phyloP scores from a whole-genome alignment of 2,329 filamentous ascomycete genomes.

The Trichoderma sp. region DNA sequence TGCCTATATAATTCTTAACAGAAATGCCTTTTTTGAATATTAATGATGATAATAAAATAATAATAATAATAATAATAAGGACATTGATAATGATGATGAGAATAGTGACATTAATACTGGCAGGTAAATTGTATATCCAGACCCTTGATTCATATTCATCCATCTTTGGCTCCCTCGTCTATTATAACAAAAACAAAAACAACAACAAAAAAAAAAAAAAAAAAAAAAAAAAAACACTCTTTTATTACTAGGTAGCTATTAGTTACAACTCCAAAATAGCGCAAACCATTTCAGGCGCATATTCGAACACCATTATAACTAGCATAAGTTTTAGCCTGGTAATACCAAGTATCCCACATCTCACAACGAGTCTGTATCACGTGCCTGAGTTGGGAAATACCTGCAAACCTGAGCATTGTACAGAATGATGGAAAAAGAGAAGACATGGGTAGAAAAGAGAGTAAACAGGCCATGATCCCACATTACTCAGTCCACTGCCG shows the following conservation, averaged over 20 bases:
- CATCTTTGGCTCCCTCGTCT: no score
- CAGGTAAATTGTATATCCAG: no score
- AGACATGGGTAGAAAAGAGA: background rate
- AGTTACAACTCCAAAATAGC: conserved; percentile 2
- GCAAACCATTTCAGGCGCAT: background rate
- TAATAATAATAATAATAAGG: no score
- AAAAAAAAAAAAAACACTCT: background rate
- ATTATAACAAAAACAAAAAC: no score
- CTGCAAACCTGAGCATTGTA: conserved; percentile 2
- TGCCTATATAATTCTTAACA: no score
- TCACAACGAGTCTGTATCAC: background rate
- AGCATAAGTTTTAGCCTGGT: background rate
- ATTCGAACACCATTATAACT: conserved; percentile 15
- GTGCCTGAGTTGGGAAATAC: background rate
- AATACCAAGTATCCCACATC: background rate
- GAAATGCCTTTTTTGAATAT: no score
- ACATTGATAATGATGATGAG: no score
- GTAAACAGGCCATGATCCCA: background rate
- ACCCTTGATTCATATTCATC: no score
- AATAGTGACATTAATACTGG: no score
- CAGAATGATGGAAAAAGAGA: conserved; percentile 2
- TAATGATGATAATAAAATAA: no score
- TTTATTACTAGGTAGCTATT: conserved; percentile 12
- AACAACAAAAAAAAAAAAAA: background rate
- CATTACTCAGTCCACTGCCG: background rate